Base-by-base conservation (phyloP, 495 filamentous ascomycete species). In the Talaromyces liani region DNA sequence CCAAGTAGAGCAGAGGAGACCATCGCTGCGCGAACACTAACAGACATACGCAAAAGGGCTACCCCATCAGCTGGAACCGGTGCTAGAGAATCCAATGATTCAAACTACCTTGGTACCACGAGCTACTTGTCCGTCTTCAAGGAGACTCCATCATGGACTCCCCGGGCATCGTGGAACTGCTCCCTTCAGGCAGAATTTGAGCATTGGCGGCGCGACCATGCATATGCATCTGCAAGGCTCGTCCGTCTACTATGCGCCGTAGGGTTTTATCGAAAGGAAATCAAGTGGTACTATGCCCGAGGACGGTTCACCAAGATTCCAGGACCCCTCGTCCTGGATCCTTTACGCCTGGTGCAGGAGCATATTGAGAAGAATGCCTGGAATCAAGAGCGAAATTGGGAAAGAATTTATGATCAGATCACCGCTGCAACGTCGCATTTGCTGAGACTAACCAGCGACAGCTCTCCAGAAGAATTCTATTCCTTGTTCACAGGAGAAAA, bases 401-500 rank as follows among this genome's bases (percentile, higher is more conserved):
- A 24, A 47, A 18, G 8, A 4, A 62, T 62, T 4, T 54, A 62
- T 34, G 25, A 62, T 4, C 36, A 53, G n/a, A 49, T 62, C 20
- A 62, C 41, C 6, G 41, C 39, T 62, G 41, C 60, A 18, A 62
- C 60, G 24, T 51, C 36, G 18, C 39, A 39, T 24, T 33, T 61
- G 29, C n/a, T 67, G 12, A 18, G 60, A 24, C 18, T 67, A 5
- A 51, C 63, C 9, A 36, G 49, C 5, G 27, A 64, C 10, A 60
- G 45, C 6, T 56, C 66, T 4, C 18, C 63, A 4, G 27, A 29
- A 58, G 73, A 64, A 53, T 73, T 49, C 65, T 71, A 60, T 59
- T 68, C 24, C n/a, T 69, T 51, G 20, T 79, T 76, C 53, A 77
- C 75, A 0, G 82, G 82, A 0, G 64, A 69, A 25, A 71, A 74